Conservation (phyloP, 306 rosid genomes). For the Hippophae tibetana region DNA sequence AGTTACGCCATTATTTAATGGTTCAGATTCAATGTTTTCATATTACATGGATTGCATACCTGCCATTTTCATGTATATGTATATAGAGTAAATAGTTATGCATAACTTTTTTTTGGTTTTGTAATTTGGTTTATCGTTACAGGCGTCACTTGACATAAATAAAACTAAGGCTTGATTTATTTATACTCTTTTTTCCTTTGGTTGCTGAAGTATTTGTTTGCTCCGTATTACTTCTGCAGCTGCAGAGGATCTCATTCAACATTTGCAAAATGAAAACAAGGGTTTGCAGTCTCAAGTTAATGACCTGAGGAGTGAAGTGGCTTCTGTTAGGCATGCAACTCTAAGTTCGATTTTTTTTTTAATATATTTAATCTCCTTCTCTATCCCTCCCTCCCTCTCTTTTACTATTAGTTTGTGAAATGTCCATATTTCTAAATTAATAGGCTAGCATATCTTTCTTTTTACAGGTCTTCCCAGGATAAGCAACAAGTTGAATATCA, state of each 20-base stretch:
- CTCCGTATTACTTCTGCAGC: slow-evolving; percentile 36
- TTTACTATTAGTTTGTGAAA: too few species aligned
- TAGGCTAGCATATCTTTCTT: neutral
- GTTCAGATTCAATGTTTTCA: too few species aligned
- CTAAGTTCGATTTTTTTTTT: slow-evolving; percentile 6
- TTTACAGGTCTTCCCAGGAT: slow-evolving; percentile 49
- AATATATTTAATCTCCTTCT: too few species aligned
- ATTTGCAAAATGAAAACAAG: slow-evolving; percentile 54
- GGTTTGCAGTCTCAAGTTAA: slow-evolving; percentile 37
- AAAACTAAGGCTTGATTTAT: neutral
- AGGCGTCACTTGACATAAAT: neutral
- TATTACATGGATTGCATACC: too few species aligned
- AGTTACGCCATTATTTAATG: too few species aligned
- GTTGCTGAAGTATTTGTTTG: neutral
- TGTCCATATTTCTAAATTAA: too few species aligned
- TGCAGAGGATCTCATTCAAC: slow-evolving; percentile 64
- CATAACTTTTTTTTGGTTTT: too few species aligned
- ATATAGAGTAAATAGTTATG: too few species aligned
- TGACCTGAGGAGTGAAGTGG: slow-evolving; percentile 58
- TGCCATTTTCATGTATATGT: too few species aligned
- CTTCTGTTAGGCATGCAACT: slow-evolving; percentile 49
- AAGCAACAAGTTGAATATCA: slow-evolving; percentile 44
- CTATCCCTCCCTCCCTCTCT: neutral
- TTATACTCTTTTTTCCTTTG: neutral
- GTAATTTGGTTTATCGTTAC: neutral